Percentiles rank a stretch among this genome's conserved stretches.
Conservation (phyloP, 257 asterid species). For the Gentiana straminea region DNA sequence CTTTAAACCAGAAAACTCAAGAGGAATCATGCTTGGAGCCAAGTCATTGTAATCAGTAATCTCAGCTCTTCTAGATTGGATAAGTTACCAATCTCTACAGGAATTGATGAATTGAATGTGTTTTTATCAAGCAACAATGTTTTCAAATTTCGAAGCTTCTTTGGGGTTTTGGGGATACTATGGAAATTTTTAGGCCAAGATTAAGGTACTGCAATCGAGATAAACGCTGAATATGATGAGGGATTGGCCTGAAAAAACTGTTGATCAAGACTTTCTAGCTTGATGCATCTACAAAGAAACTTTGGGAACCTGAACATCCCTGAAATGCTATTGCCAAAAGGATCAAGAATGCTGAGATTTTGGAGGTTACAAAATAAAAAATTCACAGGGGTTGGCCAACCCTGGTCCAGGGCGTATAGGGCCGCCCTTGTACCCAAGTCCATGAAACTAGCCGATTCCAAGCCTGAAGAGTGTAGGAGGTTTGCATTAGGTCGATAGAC, state of each 20-base stretch:
- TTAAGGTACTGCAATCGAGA: slow-evolving; percentile 24
- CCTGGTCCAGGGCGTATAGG: too few relatives aligned
- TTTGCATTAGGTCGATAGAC: too few relatives aligned
- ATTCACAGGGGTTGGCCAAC: too few relatives aligned
- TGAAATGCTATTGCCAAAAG: background rate
- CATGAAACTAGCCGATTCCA: too few relatives aligned
- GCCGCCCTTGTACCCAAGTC: too few relatives aligned
- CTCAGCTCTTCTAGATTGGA: slow-evolving; percentile 24
- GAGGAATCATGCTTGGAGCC: slow-evolving; percentile 37
- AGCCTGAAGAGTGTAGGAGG: too few relatives aligned
- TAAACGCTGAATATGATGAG: slow-evolving; percentile 31
- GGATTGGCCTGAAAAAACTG: slow-evolving; percentile 34
- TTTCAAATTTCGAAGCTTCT: slow-evolving; percentile 29
- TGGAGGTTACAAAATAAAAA: slow-evolving; percentile 9
- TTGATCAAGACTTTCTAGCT: slow-evolving; percentile 37
- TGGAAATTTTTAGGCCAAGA: slow-evolving; percentile 34
- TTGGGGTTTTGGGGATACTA: slow-evolving; percentile 7
- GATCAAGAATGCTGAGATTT: slow-evolving; percentile 8
- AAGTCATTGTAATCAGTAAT: slow-evolving; percentile 33
- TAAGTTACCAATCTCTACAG: slow-evolving; percentile 35
- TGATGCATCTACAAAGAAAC: slow-evolving; percentile 10
- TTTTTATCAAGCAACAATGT: slow-evolving; percentile 23
- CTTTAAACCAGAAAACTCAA: slow-evolving; percentile 40
- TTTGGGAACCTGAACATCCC: slow-evolving; percentile 10
- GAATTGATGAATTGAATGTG: slow-evolving; percentile 44